Percentiles rank a stretch among this genome's conserved stretches.
Evolutionary conservation across 2,329 filamentous ascomycete species (phyloP).

Genomic region (Phyllosticta capitalensis): DNA sequence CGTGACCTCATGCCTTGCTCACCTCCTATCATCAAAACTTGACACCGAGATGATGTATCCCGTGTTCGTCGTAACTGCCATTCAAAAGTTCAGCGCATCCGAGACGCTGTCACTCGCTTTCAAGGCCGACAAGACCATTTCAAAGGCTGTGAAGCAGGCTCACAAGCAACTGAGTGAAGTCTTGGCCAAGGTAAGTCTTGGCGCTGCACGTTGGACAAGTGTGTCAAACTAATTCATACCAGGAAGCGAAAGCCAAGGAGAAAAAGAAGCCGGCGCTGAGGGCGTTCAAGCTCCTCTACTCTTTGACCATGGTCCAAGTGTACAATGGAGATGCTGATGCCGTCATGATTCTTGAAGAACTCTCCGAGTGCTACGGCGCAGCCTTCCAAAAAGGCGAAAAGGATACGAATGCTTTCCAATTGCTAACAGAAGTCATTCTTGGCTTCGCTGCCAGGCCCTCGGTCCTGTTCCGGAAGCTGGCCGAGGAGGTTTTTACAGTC

Average conservation of each 20-base stretch:
- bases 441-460: constrained; percentile 82
- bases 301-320: constrained; percentile 75
- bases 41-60: constrained; percentile 29
- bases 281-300: constrained; percentile 71
- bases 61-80: constrained; percentile 32
- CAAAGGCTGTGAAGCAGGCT: constrained; percentile 27
- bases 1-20: constrained; percentile 45
- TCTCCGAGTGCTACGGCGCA: constrained; percentile 56
- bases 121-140: constrained; percentile 37
- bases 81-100: constrained; percentile 17
- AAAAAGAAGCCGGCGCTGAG: constrained; percentile 39
- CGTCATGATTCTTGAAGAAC: constrained; percentile 68
- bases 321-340: constrained; percentile 87
- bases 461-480: constrained; percentile 72
- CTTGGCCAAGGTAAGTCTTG: constrained; percentile 16
- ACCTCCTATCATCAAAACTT: constrained; percentile 34
- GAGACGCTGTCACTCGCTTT: constrained; percentile 36
- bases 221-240: constrained; percentile 6
- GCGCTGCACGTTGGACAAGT: constrained; percentile 8
- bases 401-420: constrained; percentile 44
- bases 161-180: constrained; percentile 23
- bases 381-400: constrained; percentile 26
- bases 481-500: constrained; percentile 76
- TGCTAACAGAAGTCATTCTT: constrained; percentile 80
- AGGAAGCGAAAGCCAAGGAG: constrained; percentile 15